Evolutionary conservation across 225 moss, liverwort and hornwort genomes (phyloP).

Genomic region (Sphagnum contortum): DNA sequence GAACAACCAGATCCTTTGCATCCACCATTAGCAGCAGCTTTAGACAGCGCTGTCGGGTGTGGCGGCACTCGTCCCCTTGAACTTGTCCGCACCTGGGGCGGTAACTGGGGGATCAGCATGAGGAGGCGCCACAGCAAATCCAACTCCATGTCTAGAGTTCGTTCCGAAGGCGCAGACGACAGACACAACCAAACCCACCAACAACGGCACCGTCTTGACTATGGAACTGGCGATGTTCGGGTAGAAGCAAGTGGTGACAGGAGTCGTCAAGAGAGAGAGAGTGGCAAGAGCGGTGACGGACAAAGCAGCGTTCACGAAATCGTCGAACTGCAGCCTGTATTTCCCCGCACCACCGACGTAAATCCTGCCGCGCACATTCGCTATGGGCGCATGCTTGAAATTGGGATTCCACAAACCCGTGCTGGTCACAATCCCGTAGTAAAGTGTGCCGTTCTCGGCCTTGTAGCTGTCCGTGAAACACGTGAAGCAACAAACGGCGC

Average conservation of each 20-base stretch:
- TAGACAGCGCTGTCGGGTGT: no score
- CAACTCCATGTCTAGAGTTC: conserved; percentile 2
- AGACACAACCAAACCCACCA: conserved; percentile 4
- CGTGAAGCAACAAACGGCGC: no score
- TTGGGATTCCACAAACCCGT: conserved; percentile 7
- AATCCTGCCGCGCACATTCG: neutral
- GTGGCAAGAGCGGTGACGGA: neutral
- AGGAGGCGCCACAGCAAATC: conserved; percentile 6
- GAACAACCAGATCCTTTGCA: no score
- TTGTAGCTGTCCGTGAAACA: conserved; percentile 30
- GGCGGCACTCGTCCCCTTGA: no score
- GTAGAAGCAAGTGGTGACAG: conserved; percentile 9
- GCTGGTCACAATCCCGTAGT: conserved; percentile 4
- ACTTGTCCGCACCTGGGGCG: no score
- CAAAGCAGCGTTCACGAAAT: conserved; percentile 2
- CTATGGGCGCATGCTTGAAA: neutral
- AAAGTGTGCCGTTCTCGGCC: neutral
- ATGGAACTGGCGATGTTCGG: conserved; percentile 1
- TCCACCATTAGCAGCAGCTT: no score
- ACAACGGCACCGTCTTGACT: conserved; percentile 3
- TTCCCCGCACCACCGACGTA: conserved; percentile 1
- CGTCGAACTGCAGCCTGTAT: conserved; percentile 1
- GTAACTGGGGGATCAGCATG: no score
- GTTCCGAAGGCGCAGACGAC: conserved; percentile 5
- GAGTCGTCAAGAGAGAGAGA: conserved; percentile 4